Evolutionary conservation across 176 grass and related monocot species (phyloP), one percentile per base, ranked within the genome.

Genomic region (Musa troglodytarum): DNA sequence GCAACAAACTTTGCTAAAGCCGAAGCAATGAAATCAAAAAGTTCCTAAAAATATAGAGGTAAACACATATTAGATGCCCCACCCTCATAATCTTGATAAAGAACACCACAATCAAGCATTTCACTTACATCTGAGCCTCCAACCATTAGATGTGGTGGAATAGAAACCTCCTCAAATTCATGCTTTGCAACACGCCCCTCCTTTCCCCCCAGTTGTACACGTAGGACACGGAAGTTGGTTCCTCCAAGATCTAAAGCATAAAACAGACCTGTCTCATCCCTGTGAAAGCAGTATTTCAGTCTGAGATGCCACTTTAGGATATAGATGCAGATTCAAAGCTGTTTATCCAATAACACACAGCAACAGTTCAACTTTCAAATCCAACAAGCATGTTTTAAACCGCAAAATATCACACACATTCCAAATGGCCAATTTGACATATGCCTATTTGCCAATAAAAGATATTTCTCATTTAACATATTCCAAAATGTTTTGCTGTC

Each of bases 201-300:
- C 43, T 90, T 90, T 0, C 89, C 87, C 0, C 81, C 93, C 13
- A 96, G 79, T 24, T 90, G 83, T 59, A 96, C 85, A 0, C 89
- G 87, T 77, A 96, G 73, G 5, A 96, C 89, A 6, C 89, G 85
- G 67, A 96, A 96, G 75, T 96, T 96, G 0, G 93, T 96, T 61
- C 93, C 93, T 10, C 93, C 93, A 0, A 96, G 89, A 52, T 96
- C 93, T 52, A 96, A 49, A 0, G 93, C 93, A 43, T 92, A 92
- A 84, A 81, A 96, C 24, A 87, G 29, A 6, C 93, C 93, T 73
- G 86, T 76, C 43, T 96, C 93, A 1, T 69, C 85, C 75, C 89
- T 92, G 69, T 69, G 22, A 58, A 57, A 57, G 53, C 26, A 56
- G 49, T 17, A 74, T 2, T 1, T 16, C 15, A 56, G 13, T 19